phyloP scores from a whole-genome alignment of 2,329 filamentous ascomycete species.

The Monilinia polystroma region DNA sequence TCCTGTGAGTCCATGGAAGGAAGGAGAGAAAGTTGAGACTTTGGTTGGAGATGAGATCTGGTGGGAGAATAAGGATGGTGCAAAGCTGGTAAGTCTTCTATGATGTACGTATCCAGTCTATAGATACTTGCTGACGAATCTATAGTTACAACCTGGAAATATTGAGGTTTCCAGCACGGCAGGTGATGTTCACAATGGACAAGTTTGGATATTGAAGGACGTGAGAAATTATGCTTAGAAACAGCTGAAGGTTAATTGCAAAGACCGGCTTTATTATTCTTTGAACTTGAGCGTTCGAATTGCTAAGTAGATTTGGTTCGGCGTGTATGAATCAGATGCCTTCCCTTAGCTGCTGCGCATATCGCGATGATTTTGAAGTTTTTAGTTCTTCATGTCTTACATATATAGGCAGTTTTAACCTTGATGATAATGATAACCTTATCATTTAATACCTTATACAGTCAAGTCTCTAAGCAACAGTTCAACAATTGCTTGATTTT shows the following conservation, averaged over 20 bases:
- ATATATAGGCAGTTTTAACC: neutral
- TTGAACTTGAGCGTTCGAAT: neutral
- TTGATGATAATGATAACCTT: neutral
- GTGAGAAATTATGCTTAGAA: slow-evolving; percentile 44
- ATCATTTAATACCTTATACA: neutral
- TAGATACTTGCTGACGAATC: slow-evolving; percentile 9
- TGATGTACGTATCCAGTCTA: neutral
- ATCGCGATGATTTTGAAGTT: neutral
- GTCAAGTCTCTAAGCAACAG: neutral
- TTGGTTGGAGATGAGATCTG: slow-evolving; percentile 69
- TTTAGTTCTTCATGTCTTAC: neutral
- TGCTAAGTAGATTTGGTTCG: neutral
- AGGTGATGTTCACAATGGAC: slow-evolving; percentile 79
- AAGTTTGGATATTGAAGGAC: slow-evolving; percentile 62
- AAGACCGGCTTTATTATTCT: neutral
- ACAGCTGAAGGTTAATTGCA: neutral
- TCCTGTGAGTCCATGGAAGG: slow-evolving; percentile 70
- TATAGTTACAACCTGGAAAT: slow-evolving; percentile 73
- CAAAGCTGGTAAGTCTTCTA: slow-evolving; percentile 57
- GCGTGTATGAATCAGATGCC: neutral
- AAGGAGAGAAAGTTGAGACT: slow-evolving; percentile 64
- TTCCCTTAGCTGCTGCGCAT: neutral
- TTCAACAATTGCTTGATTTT: neutral
- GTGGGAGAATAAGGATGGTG: slow-evolving; percentile 74
- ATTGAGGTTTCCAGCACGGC: slow-evolving; percentile 75